A percentile compares a stretch with the other conserved stretches of the same genome.
Evolutionary conservation across 208 protist genomes (phyloP).

Genomic region (Trypanosoma lewisi): DNA sequence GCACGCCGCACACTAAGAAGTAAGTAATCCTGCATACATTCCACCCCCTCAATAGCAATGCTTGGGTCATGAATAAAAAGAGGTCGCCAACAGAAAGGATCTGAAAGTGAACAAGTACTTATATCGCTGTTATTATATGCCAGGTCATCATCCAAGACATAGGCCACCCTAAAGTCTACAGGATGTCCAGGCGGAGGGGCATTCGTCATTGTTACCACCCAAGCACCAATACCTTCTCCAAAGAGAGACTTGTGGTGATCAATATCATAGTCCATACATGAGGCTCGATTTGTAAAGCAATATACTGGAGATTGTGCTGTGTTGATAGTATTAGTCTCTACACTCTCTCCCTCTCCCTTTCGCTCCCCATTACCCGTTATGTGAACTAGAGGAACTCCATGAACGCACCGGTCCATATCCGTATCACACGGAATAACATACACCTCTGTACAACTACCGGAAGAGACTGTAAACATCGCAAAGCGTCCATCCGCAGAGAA

Average conservation of each 20-base stretch:
- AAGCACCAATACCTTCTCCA: conserved; percentile 32
- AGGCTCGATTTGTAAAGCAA: conserved; percentile 22
- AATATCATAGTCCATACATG: conserved; percentile 52
- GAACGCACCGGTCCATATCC: conserved; percentile 10
- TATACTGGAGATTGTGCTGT: not conserved
- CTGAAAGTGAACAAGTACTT: not conserved
- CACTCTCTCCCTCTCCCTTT: not conserved
- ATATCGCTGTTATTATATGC: not conserved
- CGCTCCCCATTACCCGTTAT: not conserved
- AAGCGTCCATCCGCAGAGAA: conserved; percentile 55
- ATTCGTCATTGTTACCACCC: conserved; percentile 42
- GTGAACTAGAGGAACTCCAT: conserved; percentile 17
- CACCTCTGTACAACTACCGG: conserved; percentile 47
- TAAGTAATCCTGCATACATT: conserved; percentile 37
- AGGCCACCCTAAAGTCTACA: conserved; percentile 44
- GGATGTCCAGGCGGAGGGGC: too few relatives aligned
- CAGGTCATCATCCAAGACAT: conserved; percentile 35
- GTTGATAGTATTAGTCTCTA: not conserved
- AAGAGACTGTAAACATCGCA: conserved; percentile 46
- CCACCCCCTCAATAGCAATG: conserved; percentile 53
- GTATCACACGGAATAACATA: conserved; percentile 34
- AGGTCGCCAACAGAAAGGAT: conserved; percentile 24
- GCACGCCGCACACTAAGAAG: conserved; percentile 44
- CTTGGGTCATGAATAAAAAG: conserved; percentile 47
- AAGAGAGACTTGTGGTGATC: conserved; percentile 62